Evolutionary conservation across 345 rosid species (phyloP).

Genomic region (Hibiscus tridactylites): DNA sequence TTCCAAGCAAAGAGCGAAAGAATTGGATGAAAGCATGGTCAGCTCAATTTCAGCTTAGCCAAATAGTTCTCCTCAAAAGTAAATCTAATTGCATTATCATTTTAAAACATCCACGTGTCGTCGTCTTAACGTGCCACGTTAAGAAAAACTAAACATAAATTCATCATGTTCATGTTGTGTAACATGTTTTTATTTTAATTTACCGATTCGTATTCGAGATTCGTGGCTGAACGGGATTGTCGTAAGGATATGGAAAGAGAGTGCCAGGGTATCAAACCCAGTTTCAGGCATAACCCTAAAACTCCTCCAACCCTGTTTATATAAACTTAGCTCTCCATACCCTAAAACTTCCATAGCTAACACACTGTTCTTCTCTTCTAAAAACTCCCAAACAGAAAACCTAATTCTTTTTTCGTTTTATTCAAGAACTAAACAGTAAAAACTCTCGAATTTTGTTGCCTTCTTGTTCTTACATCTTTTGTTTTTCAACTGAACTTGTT

Average conservation of each 20-base stretch:
- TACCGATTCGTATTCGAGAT: no score
- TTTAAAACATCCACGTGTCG: not conserved
- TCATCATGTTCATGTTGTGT: no score
- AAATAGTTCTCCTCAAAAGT: not conserved
- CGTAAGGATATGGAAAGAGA: conserved; percentile 20
- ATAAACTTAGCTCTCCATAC: conserved; percentile 25
- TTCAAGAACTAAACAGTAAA: no score
- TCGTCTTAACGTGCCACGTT: no score
- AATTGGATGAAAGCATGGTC: conserved; percentile 10
- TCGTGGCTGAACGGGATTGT: conserved; percentile 1
- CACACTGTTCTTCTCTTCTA: no score
- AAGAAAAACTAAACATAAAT: no score
- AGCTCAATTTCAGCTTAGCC: conserved; percentile 12
- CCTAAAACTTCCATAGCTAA: conserved; percentile 18
- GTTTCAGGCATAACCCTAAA: conserved; percentile 20
- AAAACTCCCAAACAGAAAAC: no score
- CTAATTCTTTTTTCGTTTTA: no score
- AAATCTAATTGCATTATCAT: no score
- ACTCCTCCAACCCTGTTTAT: conserved; percentile 7
- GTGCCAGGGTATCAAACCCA: conserved; percentile 12
- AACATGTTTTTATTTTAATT: no score
- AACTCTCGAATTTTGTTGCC: no score
- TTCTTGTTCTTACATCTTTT: not conserved
- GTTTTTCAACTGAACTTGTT: not conserved
- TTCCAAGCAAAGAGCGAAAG: not conserved